Base-by-base conservation (phyloP, 1,284 basidiomycete species). In the Athelia sp. region DNA sequence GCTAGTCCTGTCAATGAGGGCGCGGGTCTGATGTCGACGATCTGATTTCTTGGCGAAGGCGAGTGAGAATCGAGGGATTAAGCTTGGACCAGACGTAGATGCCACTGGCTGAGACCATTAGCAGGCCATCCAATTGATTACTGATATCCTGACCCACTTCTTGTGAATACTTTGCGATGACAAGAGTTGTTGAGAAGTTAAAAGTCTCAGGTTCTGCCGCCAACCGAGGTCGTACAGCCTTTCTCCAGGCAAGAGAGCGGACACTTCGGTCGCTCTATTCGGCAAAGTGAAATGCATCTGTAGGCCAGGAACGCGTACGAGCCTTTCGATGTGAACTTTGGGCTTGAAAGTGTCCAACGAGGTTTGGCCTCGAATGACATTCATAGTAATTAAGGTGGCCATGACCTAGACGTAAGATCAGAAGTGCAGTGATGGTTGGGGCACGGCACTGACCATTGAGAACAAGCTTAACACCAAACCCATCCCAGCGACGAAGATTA, bases 191-290 rank as follows among this genome's bases (percentile, higher is more conserved):
- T 53, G 48, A 50, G 43, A 46, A 59, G 55, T 45, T 63, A 66
- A 45, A 40, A 46, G 43, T 49, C 56, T 60, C 66, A 63, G 60
- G 70, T 78, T 59, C 40, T 56, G 52, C 9, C 52, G 47, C 50
- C 58, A 56, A 6, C 74, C 75, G 18, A 73, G 63, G 55, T 78
- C 72, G 47, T 78, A 78, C 18, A 74, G 54, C 11, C 67, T 63
- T 52, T 73, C 71, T 17, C 52, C 55, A 8, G 59, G 55, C 10
- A 61, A 54, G 6, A 70, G 50, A 9, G 9, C 56, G 52, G 35
- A 55, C 51, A 18, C 60, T 50, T 15, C 49, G 50, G 47, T 23
- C n/a, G 38, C 47, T 17, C 19, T 38, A 10, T 38, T 44, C 46
- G 31, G 54, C 47, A 52, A 50, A 23, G 2, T 17, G 36, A 21